Percentiles rank a stretch among this genome's conserved stretches.
Conservation (phyloP, 441 rosid genomes). For the Syzygium malaccense region DNA sequence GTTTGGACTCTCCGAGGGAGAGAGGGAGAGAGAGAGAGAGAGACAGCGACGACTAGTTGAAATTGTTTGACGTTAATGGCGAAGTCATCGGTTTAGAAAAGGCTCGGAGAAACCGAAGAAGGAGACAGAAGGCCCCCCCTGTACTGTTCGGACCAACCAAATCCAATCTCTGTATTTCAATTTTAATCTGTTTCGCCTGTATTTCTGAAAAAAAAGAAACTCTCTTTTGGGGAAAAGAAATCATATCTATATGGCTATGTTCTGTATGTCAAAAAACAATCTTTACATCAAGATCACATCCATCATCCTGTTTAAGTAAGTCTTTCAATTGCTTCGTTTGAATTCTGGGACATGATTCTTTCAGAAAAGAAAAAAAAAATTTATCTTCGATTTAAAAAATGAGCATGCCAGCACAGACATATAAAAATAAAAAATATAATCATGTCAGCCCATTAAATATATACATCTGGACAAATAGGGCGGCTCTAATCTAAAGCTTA, state of each 20-base stretch:
- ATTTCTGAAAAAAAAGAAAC: not conserved
- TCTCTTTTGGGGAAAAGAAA: not conserved
- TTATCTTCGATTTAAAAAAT: no score
- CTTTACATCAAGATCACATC: not conserved
- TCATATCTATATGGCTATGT: not conserved
- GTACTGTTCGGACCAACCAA: not conserved
- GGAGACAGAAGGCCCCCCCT: not conserved
- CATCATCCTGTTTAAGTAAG: not conserved
- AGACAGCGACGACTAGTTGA: not conserved
- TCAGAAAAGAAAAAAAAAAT: no score
- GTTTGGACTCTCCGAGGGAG: not conserved
- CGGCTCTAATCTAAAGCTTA: no score
- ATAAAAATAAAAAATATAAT: no score
- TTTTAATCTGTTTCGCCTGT: not conserved
- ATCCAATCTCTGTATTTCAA: not conserved
- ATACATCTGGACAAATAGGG: no score
- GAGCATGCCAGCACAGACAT: rapidly evolving
- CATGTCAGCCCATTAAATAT: no score
- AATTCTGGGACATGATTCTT: rapidly evolving
- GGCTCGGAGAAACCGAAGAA: not conserved
- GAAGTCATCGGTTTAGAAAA: not conserved
- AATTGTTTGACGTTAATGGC: not conserved
- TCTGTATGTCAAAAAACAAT: not conserved
- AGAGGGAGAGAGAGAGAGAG: not conserved
- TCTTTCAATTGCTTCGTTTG: no score